Base-by-base conservation (phyloP, 257 asterid species). In the Solanum okadae region DNA sequence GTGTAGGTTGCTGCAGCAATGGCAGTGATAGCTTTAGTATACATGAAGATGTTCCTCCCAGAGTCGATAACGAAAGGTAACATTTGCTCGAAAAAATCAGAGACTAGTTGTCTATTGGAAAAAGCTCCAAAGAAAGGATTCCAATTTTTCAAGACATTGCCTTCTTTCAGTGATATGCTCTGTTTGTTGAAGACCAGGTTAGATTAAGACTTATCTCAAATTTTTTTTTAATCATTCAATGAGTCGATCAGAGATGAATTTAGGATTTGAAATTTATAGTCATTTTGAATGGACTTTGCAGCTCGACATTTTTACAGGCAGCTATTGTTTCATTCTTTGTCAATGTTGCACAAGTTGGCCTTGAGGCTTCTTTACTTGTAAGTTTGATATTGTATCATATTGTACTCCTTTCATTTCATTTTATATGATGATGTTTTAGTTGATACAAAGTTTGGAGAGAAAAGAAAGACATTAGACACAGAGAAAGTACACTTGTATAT, bases 271-370 rank as follows among this genome's bases (percentile, higher is more conserved):
- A 31, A 35, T 70, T 22, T 6, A 84, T 56, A 37, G 29, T 31
- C 56, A 14, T 40, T 22, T 79, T 86, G 44, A 71, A 22, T 44
- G 37, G 0, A 4, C 22, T 86, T 49, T 91, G 91, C 96, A 95
- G 99, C 91, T 92, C 96, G 22, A 95, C 96, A 10, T 95, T 97
- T 88, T 88, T 96, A n/a, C 94, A 94, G 87, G 98, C 95, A 33
- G 98, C 99, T 35, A 89, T 90, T 61, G 98, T 94, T 87, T 93
- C 98, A 14, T 93, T 97, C 91, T 93, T 91, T 89, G 88, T 88
- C 84, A 94, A 92, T 86, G 93, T 96, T 88, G 96, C 96, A n/a
- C 98, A 97, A 72, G 93, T 92, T 82, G 99, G 99, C 33, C 92
- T 91, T 88, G 85, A 20, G 25, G 91, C 98, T 89, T 94, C 98